Evolutionary conservation across 352 stramenopile genomes (phyloP).

Genomic region (Halophytophthora batemanensis): DNA sequence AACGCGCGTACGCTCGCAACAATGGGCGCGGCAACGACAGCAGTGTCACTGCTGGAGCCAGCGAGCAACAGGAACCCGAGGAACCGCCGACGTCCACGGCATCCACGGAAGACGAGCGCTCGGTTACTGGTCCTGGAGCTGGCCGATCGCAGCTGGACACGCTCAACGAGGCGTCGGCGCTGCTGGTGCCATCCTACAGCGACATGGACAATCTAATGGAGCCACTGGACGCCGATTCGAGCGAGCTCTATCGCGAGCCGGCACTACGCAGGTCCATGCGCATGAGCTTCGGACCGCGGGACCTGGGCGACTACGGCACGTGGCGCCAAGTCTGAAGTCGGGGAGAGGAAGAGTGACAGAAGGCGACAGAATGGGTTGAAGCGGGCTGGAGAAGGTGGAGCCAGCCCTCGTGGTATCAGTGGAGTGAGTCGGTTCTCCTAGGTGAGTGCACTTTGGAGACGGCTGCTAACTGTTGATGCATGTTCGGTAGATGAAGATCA

Average conservation of each 20-base stretch:
- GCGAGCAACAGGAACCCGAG: constrained; percentile 12
- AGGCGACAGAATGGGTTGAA: no score
- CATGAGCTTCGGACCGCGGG: constrained; percentile 44
- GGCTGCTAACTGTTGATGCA: no score
- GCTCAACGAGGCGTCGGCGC: constrained; percentile 32
- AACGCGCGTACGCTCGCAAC: constrained; percentile 4
- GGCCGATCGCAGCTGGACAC: constrained; percentile 12
- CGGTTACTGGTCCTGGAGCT: constrained; percentile 5
- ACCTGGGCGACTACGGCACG: constrained; percentile 39
- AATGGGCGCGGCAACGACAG: constrained; percentile 1
- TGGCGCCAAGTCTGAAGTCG: constrained; percentile 30
- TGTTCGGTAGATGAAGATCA: no score
- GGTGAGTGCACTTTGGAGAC: no score
- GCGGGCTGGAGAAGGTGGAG: no score
- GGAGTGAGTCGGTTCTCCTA: no score
- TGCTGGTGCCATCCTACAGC: constrained; percentile 35
- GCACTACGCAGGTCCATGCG: constrained; percentile 49
- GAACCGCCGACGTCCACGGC: constrained; percentile 9
- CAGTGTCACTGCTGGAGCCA: no score
- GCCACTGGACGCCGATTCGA: constrained; percentile 42
- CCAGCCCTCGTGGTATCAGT: no score
- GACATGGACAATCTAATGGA: constrained; percentile 19
- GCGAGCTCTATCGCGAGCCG: constrained; percentile 71
- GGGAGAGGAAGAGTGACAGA: no score
- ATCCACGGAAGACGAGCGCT: constrained; percentile 26